Evolutionary conservation across 176 grass and related monocot genomes (phyloP).

Genomic region (Aegilops umbellulata): DNA sequence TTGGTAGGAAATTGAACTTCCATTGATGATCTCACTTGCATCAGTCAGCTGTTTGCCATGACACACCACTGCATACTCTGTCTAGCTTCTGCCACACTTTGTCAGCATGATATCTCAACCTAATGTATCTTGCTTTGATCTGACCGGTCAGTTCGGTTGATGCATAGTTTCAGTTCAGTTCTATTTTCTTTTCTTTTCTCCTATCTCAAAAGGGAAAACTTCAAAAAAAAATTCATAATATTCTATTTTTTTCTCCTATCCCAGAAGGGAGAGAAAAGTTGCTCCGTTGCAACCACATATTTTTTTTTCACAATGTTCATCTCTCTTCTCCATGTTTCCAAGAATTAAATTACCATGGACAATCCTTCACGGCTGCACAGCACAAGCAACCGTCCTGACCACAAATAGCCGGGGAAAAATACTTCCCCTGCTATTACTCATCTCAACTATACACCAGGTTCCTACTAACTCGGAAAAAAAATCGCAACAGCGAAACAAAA

Average conservation of each 20-base stretch:
- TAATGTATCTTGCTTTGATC: not conserved
- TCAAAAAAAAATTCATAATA: no score
- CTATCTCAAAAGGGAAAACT: not conserved
- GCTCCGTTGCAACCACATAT: not conserved
- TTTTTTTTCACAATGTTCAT: not conserved
- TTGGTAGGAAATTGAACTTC: not conserved
- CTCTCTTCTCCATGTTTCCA: not conserved
- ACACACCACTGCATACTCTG: not conserved
- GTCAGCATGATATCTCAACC: not conserved
- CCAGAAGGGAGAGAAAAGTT: no score
- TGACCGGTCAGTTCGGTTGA: not conserved
- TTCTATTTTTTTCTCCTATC: not conserved
- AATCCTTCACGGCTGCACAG: not conserved
- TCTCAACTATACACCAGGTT: constrained; percentile 10
- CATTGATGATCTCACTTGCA: not conserved
- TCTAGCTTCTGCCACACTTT: not conserved
- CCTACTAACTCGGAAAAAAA: not conserved
- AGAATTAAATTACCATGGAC: not conserved
- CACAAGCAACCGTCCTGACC: not conserved
- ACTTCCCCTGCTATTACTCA: not conserved
- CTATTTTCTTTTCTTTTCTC: not conserved
- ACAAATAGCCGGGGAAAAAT: not conserved
- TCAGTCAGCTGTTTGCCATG: not conserved
- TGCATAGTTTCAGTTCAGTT: not conserved
- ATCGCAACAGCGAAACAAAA: not conserved